These are phyloP conservation scores for Aspergillus amoenus DNA, from an alignment of 2,329 filamentous ascomycete genomes.

Conservation along the genomic window DNA sequence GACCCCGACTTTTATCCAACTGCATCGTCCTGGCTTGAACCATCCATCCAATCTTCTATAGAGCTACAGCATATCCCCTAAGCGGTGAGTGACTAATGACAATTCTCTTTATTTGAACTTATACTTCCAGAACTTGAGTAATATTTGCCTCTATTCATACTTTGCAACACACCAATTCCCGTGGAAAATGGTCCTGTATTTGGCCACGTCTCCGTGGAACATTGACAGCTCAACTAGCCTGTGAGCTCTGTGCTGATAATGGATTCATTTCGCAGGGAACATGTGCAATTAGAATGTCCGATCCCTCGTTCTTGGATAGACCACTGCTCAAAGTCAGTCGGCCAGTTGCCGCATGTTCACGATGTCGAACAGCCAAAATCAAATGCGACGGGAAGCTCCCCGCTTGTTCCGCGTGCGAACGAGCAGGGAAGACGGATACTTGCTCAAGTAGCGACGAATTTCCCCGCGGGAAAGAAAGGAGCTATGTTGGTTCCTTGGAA, in stretches of 20 bases:
- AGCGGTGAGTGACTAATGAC: not conserved
- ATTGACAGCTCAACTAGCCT: not conserved
- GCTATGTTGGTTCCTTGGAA: slow-evolving; percentile 95
- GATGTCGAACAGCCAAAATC: slow-evolving; percentile 88
- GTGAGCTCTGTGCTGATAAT: not conserved
- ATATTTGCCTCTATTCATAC: not conserved
- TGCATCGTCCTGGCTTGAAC: not conserved
- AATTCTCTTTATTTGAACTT: not conserved
- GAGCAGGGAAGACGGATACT: slow-evolving; percentile 78
- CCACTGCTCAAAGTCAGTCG: slow-evolving; percentile 62
- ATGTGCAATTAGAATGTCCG: slow-evolving; percentile 32
- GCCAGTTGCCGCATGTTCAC: slow-evolving; percentile 75
- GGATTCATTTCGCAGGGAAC: slow-evolving; percentile 13
- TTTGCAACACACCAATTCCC: not conserved
- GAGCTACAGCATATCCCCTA: not conserved
- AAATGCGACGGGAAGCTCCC: slow-evolving; percentile 97
- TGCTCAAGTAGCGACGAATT: slow-evolving; percentile 97
- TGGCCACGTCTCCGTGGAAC: not conserved
- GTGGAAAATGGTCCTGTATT: not conserved
- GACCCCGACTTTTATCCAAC: slow-evolving; percentile 3
- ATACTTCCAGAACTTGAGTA: not conserved
- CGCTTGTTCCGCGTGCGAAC: slow-evolving; percentile 92
- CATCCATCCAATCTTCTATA: not conserved
- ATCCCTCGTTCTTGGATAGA: slow-evolving; percentile 38
- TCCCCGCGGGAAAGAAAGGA: slow-evolving; percentile 89